A percentile compares a stretch with the other conserved stretches of the same genome.
Evolutionary conservation across 139 green algal genomes (phyloP).

Genomic region (Microglena sp.): DNA sequence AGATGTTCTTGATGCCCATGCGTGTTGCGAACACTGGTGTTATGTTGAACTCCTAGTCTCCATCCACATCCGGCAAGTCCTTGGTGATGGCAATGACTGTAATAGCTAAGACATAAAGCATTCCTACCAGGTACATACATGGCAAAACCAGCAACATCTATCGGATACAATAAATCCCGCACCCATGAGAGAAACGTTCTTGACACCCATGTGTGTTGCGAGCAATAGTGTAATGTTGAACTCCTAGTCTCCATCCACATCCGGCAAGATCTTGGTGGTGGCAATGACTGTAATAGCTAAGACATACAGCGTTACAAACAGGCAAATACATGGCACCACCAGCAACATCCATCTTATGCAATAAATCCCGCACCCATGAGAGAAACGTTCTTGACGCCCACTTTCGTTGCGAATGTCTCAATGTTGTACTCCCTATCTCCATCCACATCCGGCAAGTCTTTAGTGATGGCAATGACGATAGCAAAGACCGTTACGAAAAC

Average conservation of each 20-base stretch:
- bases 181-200: slow-evolving; percentile 47
- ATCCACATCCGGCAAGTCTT: slow-evolving; percentile 95
- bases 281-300: no score
- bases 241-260: slow-evolving; percentile 88
- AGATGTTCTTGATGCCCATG: slow-evolving; percentile 63
- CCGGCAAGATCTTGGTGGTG: slow-evolving; percentile 96
- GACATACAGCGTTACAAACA: no score
- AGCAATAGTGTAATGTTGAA: slow-evolving; percentile 91
- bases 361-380: slow-evolving; percentile 49
- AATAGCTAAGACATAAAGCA: no score
- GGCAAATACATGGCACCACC: no score
- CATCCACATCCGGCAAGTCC: slow-evolving; percentile 94
- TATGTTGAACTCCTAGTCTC: slow-evolving; percentile 83
- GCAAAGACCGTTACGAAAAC: slow-evolving; percentile 96
- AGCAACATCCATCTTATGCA: no score
- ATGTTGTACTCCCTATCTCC: slow-evolving; percentile 86
- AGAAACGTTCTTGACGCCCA: slow-evolving; percentile 66
- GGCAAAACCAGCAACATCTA: no score
- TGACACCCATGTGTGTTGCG: slow-evolving; percentile 76
- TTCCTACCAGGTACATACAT: no score
- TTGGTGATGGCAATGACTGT: slow-evolving; percentile 99
- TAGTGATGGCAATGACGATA: slow-evolving; percentile 94
- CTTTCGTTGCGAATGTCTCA: slow-evolving; percentile 81
- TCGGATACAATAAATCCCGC: no score
- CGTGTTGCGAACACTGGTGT: slow-evolving; percentile 87